Percentiles rank a stretch among this genome's conserved stretches.
These are phyloP conservation scores for Penicillium verrucosum DNA, from an alignment of 2,329 filamentous ascomycete species.

Conservation along the genomic window DNA sequence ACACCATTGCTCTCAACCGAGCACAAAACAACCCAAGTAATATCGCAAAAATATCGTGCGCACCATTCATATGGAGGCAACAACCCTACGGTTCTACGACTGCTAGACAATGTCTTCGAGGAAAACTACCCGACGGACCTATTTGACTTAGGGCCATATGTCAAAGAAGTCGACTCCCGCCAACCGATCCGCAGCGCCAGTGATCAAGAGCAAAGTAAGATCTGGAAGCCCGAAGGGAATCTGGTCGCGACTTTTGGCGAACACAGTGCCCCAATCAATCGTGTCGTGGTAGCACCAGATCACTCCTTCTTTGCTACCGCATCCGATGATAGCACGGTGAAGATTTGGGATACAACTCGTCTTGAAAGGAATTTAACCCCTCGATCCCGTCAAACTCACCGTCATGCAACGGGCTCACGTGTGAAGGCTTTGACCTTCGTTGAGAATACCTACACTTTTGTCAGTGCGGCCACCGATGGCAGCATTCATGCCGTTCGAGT, in stretches of 20 bases:
- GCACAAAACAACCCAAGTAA: constrained; percentile 23
- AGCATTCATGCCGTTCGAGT: constrained; percentile 86
- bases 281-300: constrained; percentile 79
- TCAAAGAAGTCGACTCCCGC: constrained; percentile 62
- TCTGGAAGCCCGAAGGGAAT: constrained; percentile 80
- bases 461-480: constrained; percentile 86
- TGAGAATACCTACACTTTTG: constrained; percentile 88
- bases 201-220: constrained; percentile 54
- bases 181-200: constrained; percentile 54
- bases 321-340: constrained; percentile 85
- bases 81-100: constrained; percentile 58
- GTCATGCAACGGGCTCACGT: constrained; percentile 65
- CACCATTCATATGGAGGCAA: constrained; percentile 85
- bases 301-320: constrained; percentile 93
- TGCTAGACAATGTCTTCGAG: constrained; percentile 80
- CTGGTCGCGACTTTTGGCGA: constrained; percentile 87
- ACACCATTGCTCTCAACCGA: constrained; percentile 38
- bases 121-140: constrained; percentile 60
- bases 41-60: constrained; percentile 51
- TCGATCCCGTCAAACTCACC: constrained; percentile 80
- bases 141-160: constrained; percentile 71
- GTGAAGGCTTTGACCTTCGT: constrained; percentile 86
- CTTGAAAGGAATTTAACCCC: constrained; percentile 89
- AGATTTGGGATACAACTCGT: constrained; percentile 86
- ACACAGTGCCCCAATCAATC: constrained; percentile 76